phyloP scores from a whole-genome alignment of 2,329 filamentous ascomycete species.

The Neurospora sp. region DNA sequence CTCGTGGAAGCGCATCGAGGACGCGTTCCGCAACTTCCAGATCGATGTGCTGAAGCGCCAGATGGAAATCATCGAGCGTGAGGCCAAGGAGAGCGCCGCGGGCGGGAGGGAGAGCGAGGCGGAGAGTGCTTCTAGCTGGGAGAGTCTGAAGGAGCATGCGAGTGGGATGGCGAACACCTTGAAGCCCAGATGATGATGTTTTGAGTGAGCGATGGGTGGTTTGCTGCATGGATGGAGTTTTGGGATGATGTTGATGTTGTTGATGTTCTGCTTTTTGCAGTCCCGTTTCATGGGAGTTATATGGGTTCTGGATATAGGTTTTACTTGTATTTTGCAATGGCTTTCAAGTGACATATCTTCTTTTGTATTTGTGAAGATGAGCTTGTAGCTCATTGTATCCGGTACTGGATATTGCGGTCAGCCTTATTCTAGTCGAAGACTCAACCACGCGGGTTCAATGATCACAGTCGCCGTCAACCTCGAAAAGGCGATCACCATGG shows the following conservation, averaged over 20 bases:
- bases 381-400: neutral
- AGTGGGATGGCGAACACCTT: slow-evolving; percentile 6
- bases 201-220: neutral
- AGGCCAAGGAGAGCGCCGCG: neutral
- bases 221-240: neutral
- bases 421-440: neutral
- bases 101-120: neutral
- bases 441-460: rapidly evolving
- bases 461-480: neutral
- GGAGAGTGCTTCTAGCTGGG: neutral
- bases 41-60: slow-evolving; percentile 53
- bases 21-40: slow-evolving; percentile 51
- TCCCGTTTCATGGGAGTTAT: neutral
- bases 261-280: neutral
- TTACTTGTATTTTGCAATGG: neutral
- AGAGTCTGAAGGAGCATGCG: slow-evolving; percentile 7
- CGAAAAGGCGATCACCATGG: neutral
- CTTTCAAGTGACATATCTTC: neutral
- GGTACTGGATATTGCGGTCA: too few relatives aligned
- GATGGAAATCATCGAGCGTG: slow-evolving; percentile 41
- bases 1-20: slow-evolving; percentile 46
- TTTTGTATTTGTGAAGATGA: neutral
- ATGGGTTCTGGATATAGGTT: neutral
- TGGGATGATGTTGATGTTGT: neutral
- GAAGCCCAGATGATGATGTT: neutral